These are phyloP conservation scores for Talaromyces borbonicus DNA, from an alignment of 495 filamentous ascomycete genomes.

Conservation along the genomic window DNA sequence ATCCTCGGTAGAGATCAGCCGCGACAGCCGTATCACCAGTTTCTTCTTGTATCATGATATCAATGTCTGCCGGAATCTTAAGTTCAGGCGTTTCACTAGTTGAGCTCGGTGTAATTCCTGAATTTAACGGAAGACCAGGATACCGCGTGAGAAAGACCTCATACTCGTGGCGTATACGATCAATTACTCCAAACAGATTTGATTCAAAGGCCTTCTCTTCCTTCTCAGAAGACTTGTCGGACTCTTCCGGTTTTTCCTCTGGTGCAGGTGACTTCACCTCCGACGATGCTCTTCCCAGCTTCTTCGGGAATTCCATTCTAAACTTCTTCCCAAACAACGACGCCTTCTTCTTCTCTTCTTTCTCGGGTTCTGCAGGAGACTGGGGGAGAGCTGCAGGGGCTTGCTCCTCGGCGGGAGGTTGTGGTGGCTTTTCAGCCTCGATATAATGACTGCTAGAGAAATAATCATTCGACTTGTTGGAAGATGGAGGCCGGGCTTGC, in stretches of 20 bases:
- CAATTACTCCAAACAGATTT: slow-evolving; percentile 70
- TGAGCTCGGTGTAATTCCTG: slow-evolving; percentile 64
- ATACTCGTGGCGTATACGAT: slow-evolving; percentile 69
- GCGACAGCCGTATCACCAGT: slow-evolving; percentile 78
- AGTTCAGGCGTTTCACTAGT: slow-evolving; percentile 79
- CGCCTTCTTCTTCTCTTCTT: slow-evolving; percentile 60
- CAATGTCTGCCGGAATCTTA: slow-evolving; percentile 66
- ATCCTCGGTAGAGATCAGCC: slow-evolving; percentile 84
- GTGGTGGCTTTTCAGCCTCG: slow-evolving; percentile 24
- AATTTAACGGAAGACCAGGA: slow-evolving; percentile 43
- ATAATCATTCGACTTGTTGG: slow-evolving; percentile 51
- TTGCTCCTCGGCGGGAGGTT: slow-evolving; percentile 38
- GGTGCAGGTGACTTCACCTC: slow-evolving; percentile 63
- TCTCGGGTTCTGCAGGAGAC: slow-evolving; percentile 57
- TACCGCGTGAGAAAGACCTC: slow-evolving; percentile 54
- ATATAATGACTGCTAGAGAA: slow-evolving; percentile 41
- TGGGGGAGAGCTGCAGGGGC: slow-evolving; percentile 39
- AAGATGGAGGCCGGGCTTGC: slow-evolving; percentile 34
- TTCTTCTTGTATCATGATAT: slow-evolving; percentile 92
- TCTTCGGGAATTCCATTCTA: slow-evolving; percentile 79
- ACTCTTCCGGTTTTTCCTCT: slow-evolving; percentile 80
- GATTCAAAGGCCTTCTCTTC: slow-evolving; percentile 75
- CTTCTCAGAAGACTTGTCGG: slow-evolving; percentile 51
- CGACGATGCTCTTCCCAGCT: slow-evolving; percentile 63
- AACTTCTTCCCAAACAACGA: slow-evolving; percentile 81